Conservation (phyloP, 2,329 filamentous ascomycete genomes). For the Sclerotinia spermophila region DNA sequence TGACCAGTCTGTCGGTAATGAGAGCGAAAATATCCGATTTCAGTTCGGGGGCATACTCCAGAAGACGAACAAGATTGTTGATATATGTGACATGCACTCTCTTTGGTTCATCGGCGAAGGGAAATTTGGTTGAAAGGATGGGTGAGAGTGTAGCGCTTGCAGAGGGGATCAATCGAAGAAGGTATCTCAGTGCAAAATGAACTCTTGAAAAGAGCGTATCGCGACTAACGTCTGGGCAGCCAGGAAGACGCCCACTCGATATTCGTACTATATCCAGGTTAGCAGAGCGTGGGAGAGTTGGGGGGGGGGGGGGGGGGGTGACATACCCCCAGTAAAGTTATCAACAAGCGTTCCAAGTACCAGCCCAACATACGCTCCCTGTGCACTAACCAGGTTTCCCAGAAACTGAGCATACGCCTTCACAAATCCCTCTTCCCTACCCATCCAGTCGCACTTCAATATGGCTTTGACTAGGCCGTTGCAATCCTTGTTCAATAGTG, state of each 20-base stretch:
- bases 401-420: constrained; percentile 66
- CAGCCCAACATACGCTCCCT: constrained; percentile 70
- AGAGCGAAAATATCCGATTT: constrained; percentile 77
- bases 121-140: constrained; percentile 66
- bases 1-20: constrained; percentile 81
- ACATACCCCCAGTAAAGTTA: constrained; percentile 61
- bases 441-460: constrained; percentile 61
- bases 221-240: constrained; percentile 58
- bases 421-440: constrained; percentile 61
- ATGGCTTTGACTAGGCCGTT: constrained; percentile 56
- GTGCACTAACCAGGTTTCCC: constrained; percentile 72
- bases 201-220: constrained; percentile 65
- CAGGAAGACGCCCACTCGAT: constrained; percentile 36
- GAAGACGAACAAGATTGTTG: constrained; percentile 74
- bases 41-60: constrained; percentile 73
- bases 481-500: constrained; percentile 57
- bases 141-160: constrained; percentile 67
- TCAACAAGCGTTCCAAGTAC: constrained; percentile 78
- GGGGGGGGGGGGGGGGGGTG: constrained; percentile 12
- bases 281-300: constrained; percentile 38
- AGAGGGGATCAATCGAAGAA: constrained; percentile 78
- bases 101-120: constrained; percentile 71
- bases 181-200: constrained; percentile 70
- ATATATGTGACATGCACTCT: constrained; percentile 85
- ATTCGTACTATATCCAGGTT: constrained; percentile 40